Evolutionary conservation across 192 early-diverging fungal genomes (phyloP), one percentile per base, ranked within the genome.

Genomic region (Entrophospora sp.): DNA sequence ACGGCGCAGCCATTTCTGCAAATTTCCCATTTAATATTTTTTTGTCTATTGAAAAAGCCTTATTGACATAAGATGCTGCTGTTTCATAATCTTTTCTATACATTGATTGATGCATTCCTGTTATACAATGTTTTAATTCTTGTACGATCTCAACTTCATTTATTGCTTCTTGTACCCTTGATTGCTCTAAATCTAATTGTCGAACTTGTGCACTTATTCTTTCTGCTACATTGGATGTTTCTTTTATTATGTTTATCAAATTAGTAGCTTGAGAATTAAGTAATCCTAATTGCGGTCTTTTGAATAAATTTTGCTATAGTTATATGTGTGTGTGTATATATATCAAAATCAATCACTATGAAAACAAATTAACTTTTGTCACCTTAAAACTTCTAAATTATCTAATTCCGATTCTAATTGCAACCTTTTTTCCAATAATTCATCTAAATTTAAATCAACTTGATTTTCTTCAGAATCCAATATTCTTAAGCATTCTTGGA

Each of bases 201-300:
- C 94, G 75, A 49, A 96, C 91, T 69, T 89, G 90, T 20, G 79
- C 87, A 67, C 89, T 91, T 57, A 96, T 94, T 6, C 78, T 80
- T 36, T 91, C 90, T 0, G 94, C 92, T 61, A 91, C 77, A 9
- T 72, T 69, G 0, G 91, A 81, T 2, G 90, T 92, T 25, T 76
- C 78, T 37, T 76, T 73, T 30, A 92, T 80, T 22, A 86, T 76
- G 31, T 73, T 75, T 40, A 79, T 72, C 36, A 85, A 64, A 28
- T 61, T 53, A 32, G 72, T 76, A 13, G 79, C 78, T 61, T 77
- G 79, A 30, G 69, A 62, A 44, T 78, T 77, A 46, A 81, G 59
- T 22, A 69, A 72, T n/a, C 71, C 73, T 27, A 86, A 66, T 40
- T 82, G 78, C 18, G 83, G 81, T 44, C 85, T 86, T 64, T 45